Conservation (phyloP, 495 filamentous ascomycete genomes). For the Oidiodendron maius region DNA sequence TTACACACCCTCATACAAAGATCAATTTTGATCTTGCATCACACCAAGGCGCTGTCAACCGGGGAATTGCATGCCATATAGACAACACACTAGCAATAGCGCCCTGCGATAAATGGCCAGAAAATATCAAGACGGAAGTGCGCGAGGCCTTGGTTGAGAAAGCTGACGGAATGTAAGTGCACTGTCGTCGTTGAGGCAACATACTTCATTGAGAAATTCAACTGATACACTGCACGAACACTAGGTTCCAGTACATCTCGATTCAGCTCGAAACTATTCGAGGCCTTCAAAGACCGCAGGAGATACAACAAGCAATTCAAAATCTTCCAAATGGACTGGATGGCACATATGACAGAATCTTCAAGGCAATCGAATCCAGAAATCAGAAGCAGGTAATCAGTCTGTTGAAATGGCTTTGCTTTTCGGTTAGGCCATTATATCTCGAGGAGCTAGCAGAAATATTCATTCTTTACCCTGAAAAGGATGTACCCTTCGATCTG, state of each 20-base stretch:
- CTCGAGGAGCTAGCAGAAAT: slow-evolving; percentile 25
- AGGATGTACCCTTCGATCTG: slow-evolving; percentile 16
- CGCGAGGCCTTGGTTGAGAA: slow-evolving; percentile 5
- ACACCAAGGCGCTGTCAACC: too few relatives aligned
- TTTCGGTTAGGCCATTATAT: slow-evolving; percentile 22
- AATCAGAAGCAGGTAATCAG: slow-evolving; percentile 14
- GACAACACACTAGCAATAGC: too few relatives aligned
- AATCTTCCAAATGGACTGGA: slow-evolving; percentile 29
- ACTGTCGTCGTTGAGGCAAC: background rate
- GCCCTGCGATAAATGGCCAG: too few relatives aligned
- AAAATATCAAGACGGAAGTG: slow-evolving; percentile 12
- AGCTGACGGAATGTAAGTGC: slow-evolving; percentile 16
- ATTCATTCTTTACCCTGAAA: too few relatives aligned
- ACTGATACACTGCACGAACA: too few relatives aligned
- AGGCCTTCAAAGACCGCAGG: slow-evolving; percentile 20
- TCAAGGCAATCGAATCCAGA: slow-evolving; percentile 15
- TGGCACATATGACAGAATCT: slow-evolving; percentile 33
- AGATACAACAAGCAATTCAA: slow-evolving; percentile 18
- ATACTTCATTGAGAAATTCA: background rate
- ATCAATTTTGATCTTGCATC: too few relatives aligned
- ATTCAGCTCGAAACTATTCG: slow-evolving; percentile 31
- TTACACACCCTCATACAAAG: slow-evolving; percentile 21
- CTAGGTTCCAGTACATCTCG: slow-evolving; percentile 32
- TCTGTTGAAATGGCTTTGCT: slow-evolving; percentile 28
- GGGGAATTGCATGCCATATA: too few relatives aligned